phyloP scores from a whole-genome alignment of 306 rosid genomes.

The Cicer pinnatifidum region DNA sequence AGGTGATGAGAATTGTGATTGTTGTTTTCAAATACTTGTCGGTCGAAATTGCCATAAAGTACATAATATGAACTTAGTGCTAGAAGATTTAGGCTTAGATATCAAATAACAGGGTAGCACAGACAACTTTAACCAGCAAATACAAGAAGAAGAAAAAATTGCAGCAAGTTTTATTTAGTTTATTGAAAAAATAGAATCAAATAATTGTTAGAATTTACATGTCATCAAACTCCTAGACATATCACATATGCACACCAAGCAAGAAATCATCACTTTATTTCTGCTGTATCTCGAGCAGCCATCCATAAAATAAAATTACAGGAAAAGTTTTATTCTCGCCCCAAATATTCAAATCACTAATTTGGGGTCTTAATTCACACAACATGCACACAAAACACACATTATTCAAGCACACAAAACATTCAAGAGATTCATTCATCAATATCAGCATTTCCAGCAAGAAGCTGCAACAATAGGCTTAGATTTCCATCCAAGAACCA shows the following conservation, averaged over 20 bases:
- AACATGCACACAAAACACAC: slow-evolving; percentile 14
- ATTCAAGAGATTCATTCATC: neutral
- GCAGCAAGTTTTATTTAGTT: slow-evolving; percentile 15
- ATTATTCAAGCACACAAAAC: slow-evolving; percentile 22
- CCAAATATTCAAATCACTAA: slow-evolving; percentile 35
- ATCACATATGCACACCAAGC: slow-evolving; percentile 46
- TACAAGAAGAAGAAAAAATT: neutral
- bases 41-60: neutral
- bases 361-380: slow-evolving; percentile 43
- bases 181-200: slow-evolving; percentile 42
- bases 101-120: neutral
- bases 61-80: neutral
- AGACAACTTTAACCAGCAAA: neutral
- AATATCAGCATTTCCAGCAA: slow-evolving; percentile 77
- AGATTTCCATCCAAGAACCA: slow-evolving; percentile 91
- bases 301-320: slow-evolving; percentile 29
- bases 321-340: slow-evolving; percentile 38
- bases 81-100: too few species aligned
- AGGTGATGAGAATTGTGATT: too few species aligned
- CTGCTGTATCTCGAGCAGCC: slow-evolving; percentile 42
- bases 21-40: too few species aligned
- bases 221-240: slow-evolving; percentile 15
- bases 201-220: slow-evolving; percentile 46
- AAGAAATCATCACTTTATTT: slow-evolving; percentile 53
- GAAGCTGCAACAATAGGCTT: slow-evolving; percentile 89